A percentile compares a stretch with the other conserved stretches of the same genome.
Conservation (phyloP, 2,329 filamentous ascomycete genomes). For the Fusarium austroafricanum region DNA sequence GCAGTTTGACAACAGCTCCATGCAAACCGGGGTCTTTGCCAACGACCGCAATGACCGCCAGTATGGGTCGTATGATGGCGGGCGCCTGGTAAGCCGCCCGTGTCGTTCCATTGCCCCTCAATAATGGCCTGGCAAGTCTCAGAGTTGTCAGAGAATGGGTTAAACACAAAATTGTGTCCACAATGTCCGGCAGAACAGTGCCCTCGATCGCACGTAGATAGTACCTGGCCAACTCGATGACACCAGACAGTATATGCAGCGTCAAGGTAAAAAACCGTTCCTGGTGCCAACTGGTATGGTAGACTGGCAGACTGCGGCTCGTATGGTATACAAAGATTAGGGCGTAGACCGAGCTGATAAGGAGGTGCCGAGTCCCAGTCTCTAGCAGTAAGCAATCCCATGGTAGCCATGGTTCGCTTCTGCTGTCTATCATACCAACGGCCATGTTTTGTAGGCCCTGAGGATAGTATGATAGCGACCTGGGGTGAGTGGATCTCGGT, state of each 20-base stretch:
- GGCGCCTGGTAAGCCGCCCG: neutral
- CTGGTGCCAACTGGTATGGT: neutral
- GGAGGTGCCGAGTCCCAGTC: neutral
- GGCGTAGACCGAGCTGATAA: neutral
- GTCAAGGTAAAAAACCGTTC: neutral
- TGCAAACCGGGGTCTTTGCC: neutral
- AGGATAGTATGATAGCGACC: neutral
- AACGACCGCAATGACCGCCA: neutral
- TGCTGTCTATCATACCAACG: neutral
- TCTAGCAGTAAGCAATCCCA: neutral
- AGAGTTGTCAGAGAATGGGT: slow-evolving; percentile 1
- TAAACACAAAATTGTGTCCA: slow-evolving; percentile 1
- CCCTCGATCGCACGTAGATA: neutral
- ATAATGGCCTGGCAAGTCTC: neutral
- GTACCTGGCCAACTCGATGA: neutral
- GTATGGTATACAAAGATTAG: slow-evolving; percentile 3
- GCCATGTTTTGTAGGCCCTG: neutral
- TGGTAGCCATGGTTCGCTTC: neutral
- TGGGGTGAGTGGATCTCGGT: neutral
- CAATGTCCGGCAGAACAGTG: neutral
- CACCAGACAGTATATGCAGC: neutral
- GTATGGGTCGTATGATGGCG: neutral
- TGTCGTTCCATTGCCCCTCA: slow-evolving; percentile 1
- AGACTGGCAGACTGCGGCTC: neutral
- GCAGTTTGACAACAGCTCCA: neutral